Conservation (phyloP, 2,329 filamentous ascomycete genomes). For the Mycosphaerella sp. region DNA sequence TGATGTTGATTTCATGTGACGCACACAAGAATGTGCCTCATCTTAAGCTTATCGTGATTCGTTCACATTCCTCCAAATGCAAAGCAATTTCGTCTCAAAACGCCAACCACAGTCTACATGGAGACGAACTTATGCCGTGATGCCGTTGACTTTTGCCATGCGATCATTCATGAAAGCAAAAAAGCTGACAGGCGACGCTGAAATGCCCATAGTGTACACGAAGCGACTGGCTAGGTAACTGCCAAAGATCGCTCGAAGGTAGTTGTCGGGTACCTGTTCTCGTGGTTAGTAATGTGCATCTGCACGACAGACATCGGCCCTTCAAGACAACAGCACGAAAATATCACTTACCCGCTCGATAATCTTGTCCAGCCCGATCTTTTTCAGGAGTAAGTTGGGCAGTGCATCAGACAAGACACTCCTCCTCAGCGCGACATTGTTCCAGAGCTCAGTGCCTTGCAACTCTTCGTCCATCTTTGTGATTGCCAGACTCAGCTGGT, state of each 20-base stretch:
- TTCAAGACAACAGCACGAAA: no score
- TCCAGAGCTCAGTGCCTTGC: slow-evolving; percentile 87
- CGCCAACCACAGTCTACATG: neutral
- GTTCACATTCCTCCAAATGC: slow-evolving; percentile 11
- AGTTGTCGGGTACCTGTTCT: slow-evolving; percentile 71
- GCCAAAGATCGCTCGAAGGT: slow-evolving; percentile 91
- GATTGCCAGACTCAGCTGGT: slow-evolving; percentile 85
- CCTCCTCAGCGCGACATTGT: slow-evolving; percentile 68
- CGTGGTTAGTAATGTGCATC: neutral
- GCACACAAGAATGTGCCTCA: neutral
- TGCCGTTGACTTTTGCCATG: slow-evolving; percentile 32
- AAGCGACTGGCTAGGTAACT: slow-evolving; percentile 92
- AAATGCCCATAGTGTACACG: slow-evolving; percentile 90
- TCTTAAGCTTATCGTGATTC: slow-evolving; percentile 1
- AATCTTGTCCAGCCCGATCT: slow-evolving; percentile 87
- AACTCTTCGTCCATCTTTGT: slow-evolving; percentile 96
- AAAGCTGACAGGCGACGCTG: slow-evolving; percentile 93
- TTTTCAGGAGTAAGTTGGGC: slow-evolving; percentile 72
- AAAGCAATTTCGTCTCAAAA: neutral
- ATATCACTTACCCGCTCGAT: slow-evolving; percentile 60
- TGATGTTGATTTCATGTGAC: neutral
- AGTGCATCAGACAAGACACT: slow-evolving; percentile 79
- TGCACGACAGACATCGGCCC: neutral
- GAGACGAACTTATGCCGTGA: neutral
- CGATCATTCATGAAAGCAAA: slow-evolving; percentile 71